Base-by-base conservation (phyloP, 140 eudicot species). In the Anethum foeniculum region DNA sequence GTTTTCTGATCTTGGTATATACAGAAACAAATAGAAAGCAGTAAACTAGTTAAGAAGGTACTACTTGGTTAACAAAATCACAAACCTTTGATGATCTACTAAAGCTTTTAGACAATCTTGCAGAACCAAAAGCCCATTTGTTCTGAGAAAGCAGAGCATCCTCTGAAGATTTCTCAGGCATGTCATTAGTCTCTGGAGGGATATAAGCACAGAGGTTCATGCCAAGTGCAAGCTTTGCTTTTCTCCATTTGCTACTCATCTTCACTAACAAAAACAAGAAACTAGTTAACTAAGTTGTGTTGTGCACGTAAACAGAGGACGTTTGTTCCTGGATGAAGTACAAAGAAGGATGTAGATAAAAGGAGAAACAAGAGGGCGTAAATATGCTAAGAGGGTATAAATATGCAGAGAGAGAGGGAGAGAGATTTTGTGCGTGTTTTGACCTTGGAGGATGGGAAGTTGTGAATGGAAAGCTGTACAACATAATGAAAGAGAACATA, bases 171-270 rank as follows among this genome's bases (percentile, higher is more conserved):
- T 49, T 49, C 67, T 76, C 67, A 36, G 79, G 56, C 67, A 39
- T 49, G 23, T 76, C 79, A 76, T 49, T 73, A 14, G 79, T 58
- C n/a, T 12, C 67, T 6, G 79, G 79, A 47, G 79, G 79, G 2
- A 76, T 41, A 30, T 27, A 76, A 49, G 56, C 79, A 49, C 79
- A 76, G 64, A 76, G 79, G 30, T 76, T 76, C n/a, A 30, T 16
- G 65, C 67, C 79, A 49, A 76, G 79, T 28, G 79, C 79, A 6
- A 48, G 79, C 79, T 76, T 76, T 16, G 47, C 79, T 76, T 76
- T 76, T 23, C 79, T 76, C 79, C 79, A 76, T 76, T 49, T 76
- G 67, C 79, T 76, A 28, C 67, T 52, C 79, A 76, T 76, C 19
- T 76, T 52, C 12, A 7, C 75, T 0, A 71, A 16, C 25, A 18